These are phyloP conservation scores for Pichia deserticola DNA, from an alignment of 805 yeast species.

Conservation along the genomic window DNA sequence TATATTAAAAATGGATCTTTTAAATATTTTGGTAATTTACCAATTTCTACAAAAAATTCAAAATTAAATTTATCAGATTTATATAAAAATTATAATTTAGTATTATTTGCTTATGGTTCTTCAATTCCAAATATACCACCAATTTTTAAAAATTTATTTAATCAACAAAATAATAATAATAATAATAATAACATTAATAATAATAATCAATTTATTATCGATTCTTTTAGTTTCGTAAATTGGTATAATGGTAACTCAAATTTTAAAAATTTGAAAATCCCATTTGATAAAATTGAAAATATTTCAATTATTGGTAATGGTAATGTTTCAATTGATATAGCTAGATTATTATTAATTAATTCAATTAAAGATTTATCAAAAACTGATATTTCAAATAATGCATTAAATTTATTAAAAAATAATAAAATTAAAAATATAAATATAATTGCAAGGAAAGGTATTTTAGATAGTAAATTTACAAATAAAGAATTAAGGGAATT, in stretches of 20 bases:
- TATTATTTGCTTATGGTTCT: conserved; percentile 81
- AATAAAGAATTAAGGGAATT: conserved; percentile 88
- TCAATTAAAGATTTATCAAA: conserved; percentile 41
- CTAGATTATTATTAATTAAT: conserved; percentile 66
- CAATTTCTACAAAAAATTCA: conserved; percentile 11
- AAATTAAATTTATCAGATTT: conserved; percentile 41
- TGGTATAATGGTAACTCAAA: conserved; percentile 95
- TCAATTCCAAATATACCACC: conserved; percentile 38
- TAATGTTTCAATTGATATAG: conserved; percentile 89
- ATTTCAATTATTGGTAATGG: conserved; percentile 94
- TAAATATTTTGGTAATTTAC: conserved; percentile 62
- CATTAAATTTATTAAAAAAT: conserved; percentile 43
- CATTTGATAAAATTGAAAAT: conserved; percentile 50
- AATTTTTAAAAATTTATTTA: conserved; percentile 40
- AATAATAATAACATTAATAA: no score
- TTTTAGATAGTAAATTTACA: conserved; percentile 80
- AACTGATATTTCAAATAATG: conserved; percentile 68
- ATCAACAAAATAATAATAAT: no score
- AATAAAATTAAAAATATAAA: conserved; percentile 57
- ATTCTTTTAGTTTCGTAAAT: conserved; percentile 82
- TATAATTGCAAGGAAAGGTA: conserved; percentile 81
- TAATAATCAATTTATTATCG: conserved; percentile 49
- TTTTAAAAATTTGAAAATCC: conserved; percentile 40
- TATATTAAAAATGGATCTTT: conserved; percentile 23
- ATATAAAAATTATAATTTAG: conserved; percentile 54